A percentile compares a stretch with the other conserved stretches of the same genome.
phyloP scores from a whole-genome alignment of 2,329 filamentous ascomycete genomes.

The Colletotrichum lupini region DNA sequence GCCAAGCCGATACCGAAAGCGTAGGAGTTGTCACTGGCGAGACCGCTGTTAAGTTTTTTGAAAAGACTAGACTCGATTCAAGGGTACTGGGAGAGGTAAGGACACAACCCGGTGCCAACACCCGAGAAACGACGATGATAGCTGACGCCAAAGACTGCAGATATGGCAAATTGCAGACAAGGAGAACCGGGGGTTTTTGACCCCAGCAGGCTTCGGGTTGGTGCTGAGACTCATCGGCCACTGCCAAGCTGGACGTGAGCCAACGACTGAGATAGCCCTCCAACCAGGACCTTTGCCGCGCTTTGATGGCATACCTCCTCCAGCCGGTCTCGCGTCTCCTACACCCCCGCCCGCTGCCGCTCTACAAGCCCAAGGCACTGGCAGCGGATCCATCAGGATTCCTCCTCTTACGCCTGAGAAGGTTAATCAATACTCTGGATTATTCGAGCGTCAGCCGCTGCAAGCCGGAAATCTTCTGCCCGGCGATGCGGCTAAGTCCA shows the following conservation, averaged over 20 bases:
- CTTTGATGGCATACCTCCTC: slow-evolving; percentile 78
- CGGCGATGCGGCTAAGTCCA: slow-evolving; percentile 88
- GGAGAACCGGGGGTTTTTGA: slow-evolving; percentile 94
- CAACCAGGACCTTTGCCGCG: slow-evolving; percentile 89
- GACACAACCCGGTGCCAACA: neutral
- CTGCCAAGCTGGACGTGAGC: slow-evolving; percentile 88
- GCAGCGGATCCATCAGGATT: slow-evolving; percentile 80
- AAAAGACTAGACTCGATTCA: slow-evolving; percentile 90
- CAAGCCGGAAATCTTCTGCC: slow-evolving; percentile 79
- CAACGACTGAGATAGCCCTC: slow-evolving; percentile 83
- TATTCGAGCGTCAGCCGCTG: slow-evolving; percentile 91
- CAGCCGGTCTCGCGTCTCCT: slow-evolving; percentile 44
- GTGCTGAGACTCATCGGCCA: slow-evolving; percentile 95
- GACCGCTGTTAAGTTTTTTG: slow-evolving; percentile 96
- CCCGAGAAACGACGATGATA: neutral
- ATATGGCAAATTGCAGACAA: slow-evolving; percentile 99
- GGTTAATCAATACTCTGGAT: slow-evolving; percentile 84
- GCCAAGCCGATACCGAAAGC: slow-evolving; percentile 89
- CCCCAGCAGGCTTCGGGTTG: slow-evolving; percentile 91
- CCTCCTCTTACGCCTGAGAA: slow-evolving; percentile 90
- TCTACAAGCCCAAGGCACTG: slow-evolving; percentile 68
- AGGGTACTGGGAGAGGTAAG: slow-evolving; percentile 87
- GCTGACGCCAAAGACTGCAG: slow-evolving; percentile 55
- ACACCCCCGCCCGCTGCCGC: slow-evolving; percentile 62
- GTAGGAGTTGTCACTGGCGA: slow-evolving; percentile 96